These are phyloP conservation scores for Beauveria caledonica DNA, from an alignment of 2,329 filamentous ascomycete species.

Conservation along the genomic window DNA sequence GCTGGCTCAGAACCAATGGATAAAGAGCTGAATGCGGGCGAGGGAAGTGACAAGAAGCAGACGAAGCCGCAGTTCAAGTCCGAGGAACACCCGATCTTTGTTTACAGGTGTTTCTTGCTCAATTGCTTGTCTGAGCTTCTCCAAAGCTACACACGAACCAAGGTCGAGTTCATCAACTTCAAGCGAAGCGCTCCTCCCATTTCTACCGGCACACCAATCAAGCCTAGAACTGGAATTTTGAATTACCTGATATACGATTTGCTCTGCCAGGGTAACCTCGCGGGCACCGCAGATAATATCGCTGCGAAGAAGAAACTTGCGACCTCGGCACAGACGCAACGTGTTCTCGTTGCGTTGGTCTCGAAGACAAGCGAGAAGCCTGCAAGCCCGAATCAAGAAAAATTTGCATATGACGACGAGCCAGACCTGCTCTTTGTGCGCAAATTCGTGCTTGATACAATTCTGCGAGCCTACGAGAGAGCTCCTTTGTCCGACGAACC, in stretches of 20 bases:
- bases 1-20: slow-evolving; percentile 20
- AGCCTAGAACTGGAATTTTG: slow-evolving; percentile 83
- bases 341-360: slow-evolving; percentile 78
- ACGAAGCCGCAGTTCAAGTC: slow-evolving; percentile 75
- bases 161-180: slow-evolving; percentile 99
- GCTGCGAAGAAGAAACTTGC: slow-evolving; percentile 74
- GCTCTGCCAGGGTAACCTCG: slow-evolving; percentile 51
- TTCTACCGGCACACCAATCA: slow-evolving; percentile 79
- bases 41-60: slow-evolving; percentile 52
- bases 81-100: slow-evolving; percentile 90
- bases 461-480: slow-evolving; percentile 85
- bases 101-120: slow-evolving; percentile 91
- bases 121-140: slow-evolving; percentile 87
- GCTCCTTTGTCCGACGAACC: slow-evolving; percentile 70
- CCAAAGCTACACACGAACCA: slow-evolving; percentile 85
- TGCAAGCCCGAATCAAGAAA: slow-evolving; percentile 46
- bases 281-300: slow-evolving; percentile 65
- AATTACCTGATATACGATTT: slow-evolving; percentile 89
- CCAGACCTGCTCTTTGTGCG: slow-evolving; percentile 84
- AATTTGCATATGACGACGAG: slow-evolving; percentile 65
- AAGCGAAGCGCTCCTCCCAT: slow-evolving; percentile 83
- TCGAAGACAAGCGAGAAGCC: slow-evolving; percentile 76
- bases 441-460: slow-evolving; percentile 89
- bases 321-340: slow-evolving; percentile 79
- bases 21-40: slow-evolving; percentile 22